Evolutionary conservation across 305 asterid genomes (phyloP), one percentile per base, ranked within the genome.

Genomic region (Petunia hybrid): DNA sequence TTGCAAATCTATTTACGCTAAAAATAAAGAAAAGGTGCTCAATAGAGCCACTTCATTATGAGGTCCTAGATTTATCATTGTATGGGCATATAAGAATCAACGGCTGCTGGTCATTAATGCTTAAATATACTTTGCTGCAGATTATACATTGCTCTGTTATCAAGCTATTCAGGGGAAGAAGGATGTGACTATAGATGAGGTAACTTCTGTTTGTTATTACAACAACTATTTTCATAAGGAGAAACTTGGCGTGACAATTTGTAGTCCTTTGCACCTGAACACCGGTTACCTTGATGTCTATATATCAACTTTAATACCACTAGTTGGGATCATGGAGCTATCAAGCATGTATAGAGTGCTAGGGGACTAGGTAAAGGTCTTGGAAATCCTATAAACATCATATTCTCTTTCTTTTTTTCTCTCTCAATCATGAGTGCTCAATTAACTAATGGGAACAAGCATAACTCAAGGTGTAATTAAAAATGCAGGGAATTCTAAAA

Each of bases 91-190:
- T 36, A 53, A 74, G 22, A 51, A 6, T 74, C 4, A 3, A 8
- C 3, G 1, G 63, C 63, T 73, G 78, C 16, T 68, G 51, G 62
- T 39, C 61, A 22, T 65, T 65, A 12, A 53, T 41, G n/a, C 76
- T 80, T 60, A 65, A 80, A 51, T 8, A 1, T 80, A 59, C n/a
- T 84, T 73, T 43, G 65, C 56, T 62, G 83, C 92, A 94, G 99
- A 87, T 96, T 80, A 89, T 94, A 84, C 98, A 94, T 61, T 93
- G 99, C 91, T 94, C 98, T 40, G 96, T 95, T 81, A 97, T 93
- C 84, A 96, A 93, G 85, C 93, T 93, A 84, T 96, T 93, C 89
- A 91, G 97, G 5, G 88, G 56, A 89, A 94, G 90, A 93, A 96
- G 92, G 97, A 92, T 86, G 88, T 92, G 53, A 92, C 95, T 36